These are phyloP conservation scores for Hypoxylon sp. DNA, from an alignment of 2,329 filamentous ascomycete genomes.

Conservation along the genomic window DNA sequence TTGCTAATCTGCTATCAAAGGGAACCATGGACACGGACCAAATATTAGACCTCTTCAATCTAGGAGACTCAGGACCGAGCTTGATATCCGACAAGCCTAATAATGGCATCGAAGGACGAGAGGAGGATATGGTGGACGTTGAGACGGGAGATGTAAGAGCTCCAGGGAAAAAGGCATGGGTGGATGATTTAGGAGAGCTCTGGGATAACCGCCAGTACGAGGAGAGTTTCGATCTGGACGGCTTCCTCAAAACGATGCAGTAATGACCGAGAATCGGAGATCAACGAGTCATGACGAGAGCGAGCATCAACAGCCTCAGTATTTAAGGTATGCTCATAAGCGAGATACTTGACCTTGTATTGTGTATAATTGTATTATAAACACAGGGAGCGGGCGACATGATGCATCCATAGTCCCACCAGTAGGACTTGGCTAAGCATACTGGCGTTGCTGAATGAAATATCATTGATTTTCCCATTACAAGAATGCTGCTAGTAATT, in stretches of 20 bases:
- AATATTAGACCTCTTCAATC: constrained; percentile 94
- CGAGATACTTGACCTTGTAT: constrained; percentile 19
- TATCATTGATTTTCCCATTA: background rate
- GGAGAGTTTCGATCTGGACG: constrained; percentile 96
- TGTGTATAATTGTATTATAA: constrained; percentile 36
- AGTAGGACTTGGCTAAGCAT: constrained; percentile 22
- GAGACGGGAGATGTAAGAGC: constrained; percentile 92
- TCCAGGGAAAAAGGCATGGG: constrained; percentile 95
- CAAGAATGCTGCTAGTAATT: background rate
- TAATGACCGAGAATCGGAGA: constrained; percentile 31
- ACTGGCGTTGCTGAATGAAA: constrained; percentile 14
- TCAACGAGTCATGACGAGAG: constrained; percentile 17
- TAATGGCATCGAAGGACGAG: constrained; percentile 72
- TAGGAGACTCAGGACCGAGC: constrained; percentile 82
- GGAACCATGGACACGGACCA: constrained; percentile 97
- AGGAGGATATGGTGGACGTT: constrained; percentile 92
- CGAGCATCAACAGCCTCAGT: constrained; percentile 6
- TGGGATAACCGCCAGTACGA: constrained; percentile 99
- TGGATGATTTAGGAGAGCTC: constrained; percentile 94
- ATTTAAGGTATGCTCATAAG: constrained; percentile 13
- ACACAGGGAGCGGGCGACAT: constrained; percentile 5
- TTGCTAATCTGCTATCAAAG: constrained; percentile 49
- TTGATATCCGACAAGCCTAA: constrained; percentile 74
- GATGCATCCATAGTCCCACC: constrained; percentile 23
- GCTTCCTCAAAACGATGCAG: constrained; percentile 91